Conservation (phyloP, 108 stramenopile species). For the Discostella pseudostelligera region DNA sequence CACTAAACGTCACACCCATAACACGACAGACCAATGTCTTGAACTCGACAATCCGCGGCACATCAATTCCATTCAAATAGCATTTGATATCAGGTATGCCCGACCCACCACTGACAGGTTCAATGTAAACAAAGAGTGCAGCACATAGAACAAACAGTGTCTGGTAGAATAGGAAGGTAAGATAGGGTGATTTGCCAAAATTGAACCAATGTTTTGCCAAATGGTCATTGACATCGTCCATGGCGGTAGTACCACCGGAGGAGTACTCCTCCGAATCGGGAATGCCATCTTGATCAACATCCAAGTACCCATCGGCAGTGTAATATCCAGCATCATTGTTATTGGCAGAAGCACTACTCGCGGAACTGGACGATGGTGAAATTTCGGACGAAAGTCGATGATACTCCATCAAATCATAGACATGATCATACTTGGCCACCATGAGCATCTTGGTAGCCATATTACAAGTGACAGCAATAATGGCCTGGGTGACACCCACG, state of each 20-base stretch:
- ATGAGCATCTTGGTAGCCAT: slow-evolving; percentile 49
- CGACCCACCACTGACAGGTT: slow-evolving; percentile 92
- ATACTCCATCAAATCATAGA: slow-evolving; percentile 65
- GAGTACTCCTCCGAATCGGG: slow-evolving; percentile 30
- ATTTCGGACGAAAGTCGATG: neutral
- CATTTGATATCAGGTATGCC: slow-evolving; percentile 99
- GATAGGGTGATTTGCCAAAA: slow-evolving; percentile 62
- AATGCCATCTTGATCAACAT: slow-evolving; percentile 47
- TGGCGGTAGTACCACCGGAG: slow-evolving; percentile 9
- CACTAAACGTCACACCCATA: slow-evolving; percentile 91
- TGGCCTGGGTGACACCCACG: slow-evolving; percentile 78
- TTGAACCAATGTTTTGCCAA: slow-evolving; percentile 21
- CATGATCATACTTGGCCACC: slow-evolving; percentile 64
- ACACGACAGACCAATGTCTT: slow-evolving; percentile 95
- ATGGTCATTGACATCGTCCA: slow-evolving; percentile 11
- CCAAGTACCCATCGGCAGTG: slow-evolving; percentile 47
- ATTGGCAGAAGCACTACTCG: too few species aligned
- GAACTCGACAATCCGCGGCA: slow-evolving; percentile 86
- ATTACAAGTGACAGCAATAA: slow-evolving; percentile 73
- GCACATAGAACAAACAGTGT: slow-evolving; percentile 80
- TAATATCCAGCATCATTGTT: slow-evolving; percentile 40
- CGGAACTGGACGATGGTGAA: neutral
- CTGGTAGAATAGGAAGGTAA: slow-evolving; percentile 78
- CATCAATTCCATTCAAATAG: slow-evolving; percentile 93
- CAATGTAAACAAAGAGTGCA: slow-evolving; percentile 76